Evolutionary conservation across 331 rosid genomes (phyloP).

Genomic region (Quercus phellos): DNA sequence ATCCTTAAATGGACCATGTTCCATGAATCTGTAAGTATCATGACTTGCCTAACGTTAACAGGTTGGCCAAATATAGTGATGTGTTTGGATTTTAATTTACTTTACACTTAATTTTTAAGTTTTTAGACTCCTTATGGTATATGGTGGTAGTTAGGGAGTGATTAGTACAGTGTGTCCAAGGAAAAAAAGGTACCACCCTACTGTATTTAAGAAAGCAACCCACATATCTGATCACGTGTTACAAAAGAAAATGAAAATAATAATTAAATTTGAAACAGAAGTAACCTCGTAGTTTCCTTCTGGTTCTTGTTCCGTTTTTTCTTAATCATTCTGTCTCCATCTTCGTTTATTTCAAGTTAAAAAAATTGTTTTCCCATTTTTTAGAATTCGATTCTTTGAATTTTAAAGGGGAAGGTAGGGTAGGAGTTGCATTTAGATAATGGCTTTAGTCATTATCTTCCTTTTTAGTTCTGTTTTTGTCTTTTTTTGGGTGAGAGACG

Average conservation of each 20-base stretch:
- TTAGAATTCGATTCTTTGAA: not conserved
- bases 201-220: not conserved
- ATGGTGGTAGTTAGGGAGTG: not conserved
- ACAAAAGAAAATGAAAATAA: not conserved
- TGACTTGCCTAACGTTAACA: conserved; percentile 33
- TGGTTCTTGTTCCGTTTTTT: not conserved
- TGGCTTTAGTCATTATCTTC: not conserved
- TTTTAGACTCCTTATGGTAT: not conserved
- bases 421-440: not conserved
- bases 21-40: conserved; percentile 64
- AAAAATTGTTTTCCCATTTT: not conserved
- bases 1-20: conserved; percentile 32
- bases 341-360: not conserved
- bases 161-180: not conserved
- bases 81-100: conserved; percentile 14
- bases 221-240: conserved; percentile 6
- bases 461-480: not conserved
- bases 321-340: not conserved
- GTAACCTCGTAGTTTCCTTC: conserved; percentile 12
- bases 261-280: not conserved
- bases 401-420: not conserved
- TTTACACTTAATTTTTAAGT: conserved; percentile 8
- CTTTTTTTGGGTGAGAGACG: not conserved
- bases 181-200: not conserved
- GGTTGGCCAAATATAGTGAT: conserved; percentile 28